These are phyloP conservation scores for Hydnomerulius pinastri DNA, from an alignment of 768 basidiomycete species.

Conservation along the genomic window DNA sequence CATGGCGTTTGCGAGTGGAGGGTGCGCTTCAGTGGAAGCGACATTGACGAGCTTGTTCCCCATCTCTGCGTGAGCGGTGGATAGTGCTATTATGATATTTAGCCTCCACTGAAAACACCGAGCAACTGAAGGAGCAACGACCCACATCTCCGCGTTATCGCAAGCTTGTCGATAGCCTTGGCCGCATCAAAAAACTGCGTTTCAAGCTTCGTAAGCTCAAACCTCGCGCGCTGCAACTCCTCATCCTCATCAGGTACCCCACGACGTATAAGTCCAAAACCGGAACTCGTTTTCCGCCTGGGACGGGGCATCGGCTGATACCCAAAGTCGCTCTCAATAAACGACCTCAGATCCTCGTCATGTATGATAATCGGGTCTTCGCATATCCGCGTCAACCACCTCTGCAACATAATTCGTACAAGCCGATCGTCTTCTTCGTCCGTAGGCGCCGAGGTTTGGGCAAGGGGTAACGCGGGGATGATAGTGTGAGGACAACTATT, in stretches of 20 bases:
- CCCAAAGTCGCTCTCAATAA: slow-evolving; percentile 97
- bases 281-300: slow-evolving; percentile 68
- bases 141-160: slow-evolving; percentile 76
- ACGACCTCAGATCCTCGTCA: slow-evolving; percentile 93
- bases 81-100: slow-evolving; percentile 56
- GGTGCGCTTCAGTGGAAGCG: slow-evolving; percentile 86
- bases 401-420: slow-evolving; percentile 91
- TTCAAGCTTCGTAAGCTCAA: slow-evolving; percentile 91
- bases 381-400: slow-evolving; percentile 92
- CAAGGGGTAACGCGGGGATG: slow-evolving; percentile 91
- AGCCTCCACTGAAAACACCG: background rate
- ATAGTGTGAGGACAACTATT: slow-evolving; percentile 95
- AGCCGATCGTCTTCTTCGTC: slow-evolving; percentile 98
- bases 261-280: slow-evolving; percentile 75
- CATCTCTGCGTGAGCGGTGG: slow-evolving; percentile 80
- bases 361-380: slow-evolving; percentile 85
- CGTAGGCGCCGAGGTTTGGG: slow-evolving; percentile 94
- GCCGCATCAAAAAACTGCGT: slow-evolving; percentile 91
- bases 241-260: slow-evolving; percentile 94
- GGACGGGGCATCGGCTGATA: slow-evolving; percentile 83
- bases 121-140: slow-evolving; percentile 3
- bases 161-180: slow-evolving; percentile 86
- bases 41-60: slow-evolving; percentile 91
- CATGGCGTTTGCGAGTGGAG: slow-evolving; percentile 79
- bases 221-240: slow-evolving; percentile 84